A percentile compares a stretch with the other conserved stretches of the same genome.
Evolutionary conservation across 176 grass and related monocot genomes (phyloP).

Genomic region (Chloris gayana): DNA sequence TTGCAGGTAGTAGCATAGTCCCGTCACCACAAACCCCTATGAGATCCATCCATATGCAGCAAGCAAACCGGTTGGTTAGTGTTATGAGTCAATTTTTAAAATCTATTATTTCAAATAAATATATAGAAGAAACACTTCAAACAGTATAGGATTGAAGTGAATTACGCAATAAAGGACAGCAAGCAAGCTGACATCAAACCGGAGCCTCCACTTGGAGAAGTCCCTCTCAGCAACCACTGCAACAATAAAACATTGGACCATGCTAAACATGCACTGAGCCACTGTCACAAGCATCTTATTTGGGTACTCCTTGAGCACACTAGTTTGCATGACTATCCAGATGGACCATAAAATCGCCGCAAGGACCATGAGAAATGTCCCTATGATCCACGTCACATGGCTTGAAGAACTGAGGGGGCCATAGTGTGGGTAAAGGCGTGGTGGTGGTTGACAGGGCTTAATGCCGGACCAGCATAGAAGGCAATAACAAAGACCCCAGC

Average conservation of each 20-base stretch:
- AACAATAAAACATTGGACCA: constrained; percentile 41
- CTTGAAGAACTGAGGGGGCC: neutral
- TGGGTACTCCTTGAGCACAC: constrained; percentile 53
- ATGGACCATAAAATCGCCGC: constrained; percentile 50
- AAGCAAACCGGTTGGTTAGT: neutral
- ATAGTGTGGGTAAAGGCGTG: neutral
- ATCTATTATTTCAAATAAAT: neutral
- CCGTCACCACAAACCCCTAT: constrained; percentile 48
- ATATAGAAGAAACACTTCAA: too few relatives aligned
- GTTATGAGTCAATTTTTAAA: neutral
- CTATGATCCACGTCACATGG: constrained; percentile 52
- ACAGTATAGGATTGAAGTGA: too few relatives aligned
- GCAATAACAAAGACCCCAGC: constrained; percentile 58
- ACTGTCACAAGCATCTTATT: constrained; percentile 62
- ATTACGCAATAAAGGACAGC: constrained; percentile 40
- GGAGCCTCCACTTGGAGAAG: constrained; percentile 54
- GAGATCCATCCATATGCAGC: neutral
- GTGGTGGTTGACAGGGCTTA: constrained; percentile 61
- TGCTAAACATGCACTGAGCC: constrained; percentile 49
- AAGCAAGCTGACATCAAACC: constrained; percentile 42
- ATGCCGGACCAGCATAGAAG: constrained; percentile 49
- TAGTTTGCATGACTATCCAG: constrained; percentile 43
- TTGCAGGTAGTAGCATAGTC: constrained; percentile 56
- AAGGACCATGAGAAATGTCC: constrained; percentile 67
- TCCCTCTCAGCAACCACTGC: constrained; percentile 50